Conservation (phyloP, 371 early-diverging fungal genomes). For the Choanephora cucurbitarum region DNA sequence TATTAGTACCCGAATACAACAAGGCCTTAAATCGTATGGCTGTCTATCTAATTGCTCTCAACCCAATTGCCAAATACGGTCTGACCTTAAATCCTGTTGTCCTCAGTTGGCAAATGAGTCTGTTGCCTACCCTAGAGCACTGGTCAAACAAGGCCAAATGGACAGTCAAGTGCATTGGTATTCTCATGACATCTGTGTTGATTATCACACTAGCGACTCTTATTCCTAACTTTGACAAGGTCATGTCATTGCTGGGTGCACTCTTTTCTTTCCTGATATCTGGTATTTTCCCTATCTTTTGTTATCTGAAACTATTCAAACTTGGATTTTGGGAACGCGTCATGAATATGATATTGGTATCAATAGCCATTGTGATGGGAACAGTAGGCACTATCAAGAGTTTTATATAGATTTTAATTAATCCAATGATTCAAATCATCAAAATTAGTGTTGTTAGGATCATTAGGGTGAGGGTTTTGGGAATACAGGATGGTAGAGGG, state of each 20-base stretch:
- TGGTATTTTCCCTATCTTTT: conserved; percentile 59
- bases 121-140: conserved; percentile 23
- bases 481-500: not conserved
- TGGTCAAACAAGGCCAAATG: conserved; percentile 27
- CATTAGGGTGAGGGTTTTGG: not conserved
- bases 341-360: conserved; percentile 24
- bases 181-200: conserved; percentile 29
- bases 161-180: conserved; percentile 28
- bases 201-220: conserved; percentile 54
- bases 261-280: conserved; percentile 61
- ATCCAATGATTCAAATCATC: conserved; percentile 30
- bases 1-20: conserved; percentile 59
- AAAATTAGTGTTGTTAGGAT: conserved; percentile 1
- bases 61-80: conserved; percentile 73
- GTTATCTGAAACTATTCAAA: conserved; percentile 47
- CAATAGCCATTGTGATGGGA: conserved; percentile 29
- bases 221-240: conserved; percentile 60
- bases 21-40: conserved; percentile 55
- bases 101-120: conserved; percentile 51
- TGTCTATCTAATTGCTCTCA: conserved; percentile 65
- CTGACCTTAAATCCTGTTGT: conserved; percentile 65
- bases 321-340: conserved; percentile 17
- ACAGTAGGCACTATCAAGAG: conserved; percentile 38
- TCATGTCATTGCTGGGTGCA: conserved; percentile 67
- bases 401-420: conserved; percentile 25